phyloP scores from a whole-genome alignment of 768 basidiomycete genomes.

The Kwoniella sp. region DNA sequence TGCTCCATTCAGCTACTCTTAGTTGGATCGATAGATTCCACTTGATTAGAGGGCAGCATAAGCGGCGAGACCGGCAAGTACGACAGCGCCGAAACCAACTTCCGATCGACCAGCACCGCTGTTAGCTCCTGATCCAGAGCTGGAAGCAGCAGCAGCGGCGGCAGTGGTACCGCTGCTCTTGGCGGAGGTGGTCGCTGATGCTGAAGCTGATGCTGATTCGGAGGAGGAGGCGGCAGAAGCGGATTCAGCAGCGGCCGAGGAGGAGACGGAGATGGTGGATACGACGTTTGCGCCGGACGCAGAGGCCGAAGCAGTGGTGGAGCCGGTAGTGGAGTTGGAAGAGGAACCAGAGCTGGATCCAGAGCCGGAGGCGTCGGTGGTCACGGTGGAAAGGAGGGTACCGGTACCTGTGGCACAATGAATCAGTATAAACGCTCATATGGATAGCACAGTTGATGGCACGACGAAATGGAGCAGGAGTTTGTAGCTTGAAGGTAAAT shows the following conservation, averaged over 20 bases:
- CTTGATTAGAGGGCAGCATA: background rate
- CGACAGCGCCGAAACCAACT: constrained; percentile 6
- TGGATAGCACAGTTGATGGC: no score
- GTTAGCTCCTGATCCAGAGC: background rate
- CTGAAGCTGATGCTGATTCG: constrained; percentile 16
- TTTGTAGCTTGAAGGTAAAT: no score
- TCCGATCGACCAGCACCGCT: constrained; percentile 13
- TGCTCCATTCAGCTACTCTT: no score
- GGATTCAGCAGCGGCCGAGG: constrained; percentile 19
- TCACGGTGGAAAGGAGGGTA: constrained; percentile 32
- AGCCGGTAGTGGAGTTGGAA: constrained; percentile 8
- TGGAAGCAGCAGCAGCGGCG: constrained; percentile 12
- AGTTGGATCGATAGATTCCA: background rate
- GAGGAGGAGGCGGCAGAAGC: constrained; percentile 12
- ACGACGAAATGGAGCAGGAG: no score
- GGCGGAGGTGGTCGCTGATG: constrained; percentile 4
- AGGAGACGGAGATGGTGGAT: constrained; percentile 14
- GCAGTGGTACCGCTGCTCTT: background rate
- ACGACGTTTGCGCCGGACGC: constrained; percentile 7
- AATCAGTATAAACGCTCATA: no score
- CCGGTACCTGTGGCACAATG: constrained; percentile 30
- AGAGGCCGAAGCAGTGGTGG: constrained; percentile 15
- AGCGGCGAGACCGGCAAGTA: constrained; percentile 7
- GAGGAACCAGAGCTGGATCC: constrained; percentile 14
- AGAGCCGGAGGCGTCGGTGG: constrained; percentile 27